These are phyloP conservation scores for Puccinia hordei DNA, from an alignment of 1,284 basidiomycete genomes.

Conservation along the genomic window DNA sequence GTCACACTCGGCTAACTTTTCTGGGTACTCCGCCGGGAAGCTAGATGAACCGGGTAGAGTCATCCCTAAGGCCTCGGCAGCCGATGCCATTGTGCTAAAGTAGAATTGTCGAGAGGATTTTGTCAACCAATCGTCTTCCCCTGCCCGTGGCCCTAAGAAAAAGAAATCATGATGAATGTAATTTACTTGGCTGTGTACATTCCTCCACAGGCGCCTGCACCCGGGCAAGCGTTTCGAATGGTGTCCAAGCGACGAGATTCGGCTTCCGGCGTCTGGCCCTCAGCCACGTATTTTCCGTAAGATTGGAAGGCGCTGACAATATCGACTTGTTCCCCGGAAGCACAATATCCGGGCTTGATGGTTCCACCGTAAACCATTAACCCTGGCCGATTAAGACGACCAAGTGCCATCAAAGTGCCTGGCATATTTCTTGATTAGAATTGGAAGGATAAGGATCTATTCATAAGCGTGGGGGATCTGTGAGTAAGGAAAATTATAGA, in stretches of 20 bases:
- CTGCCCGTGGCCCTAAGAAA: no score
- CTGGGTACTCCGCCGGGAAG: constrained; percentile 70
- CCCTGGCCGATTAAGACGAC: constrained; percentile 87
- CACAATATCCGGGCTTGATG: constrained; percentile 85
- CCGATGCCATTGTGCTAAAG: constrained; percentile 96
- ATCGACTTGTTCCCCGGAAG: constrained; percentile 72
- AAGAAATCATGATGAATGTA: no score
- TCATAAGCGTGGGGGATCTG: background rate
- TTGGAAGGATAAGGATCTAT: background rate
- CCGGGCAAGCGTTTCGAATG: constrained; percentile 87
- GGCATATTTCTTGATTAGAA: constrained; percentile 73
- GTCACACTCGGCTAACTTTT: constrained; percentile 81
- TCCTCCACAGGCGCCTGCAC: constrained; percentile 92
- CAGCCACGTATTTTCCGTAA: constrained; percentile 87
- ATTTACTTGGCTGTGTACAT: constrained; percentile 70
- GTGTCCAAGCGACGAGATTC: constrained; percentile 70
- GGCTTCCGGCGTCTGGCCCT: constrained; percentile 78
- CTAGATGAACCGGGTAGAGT: constrained; percentile 82
- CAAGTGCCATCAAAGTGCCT: constrained; percentile 87
- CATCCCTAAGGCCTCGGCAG: constrained; percentile 89
- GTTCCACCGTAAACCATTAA: constrained; percentile 96
- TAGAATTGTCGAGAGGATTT: no score
- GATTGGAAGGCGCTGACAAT: constrained; percentile 93
- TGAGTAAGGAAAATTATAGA: no score
- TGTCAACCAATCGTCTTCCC: no score